These are phyloP conservation scores for Aspergillus cavernicola DNA, from an alignment of 495 filamentous ascomycete species.

Conservation along the genomic window DNA sequence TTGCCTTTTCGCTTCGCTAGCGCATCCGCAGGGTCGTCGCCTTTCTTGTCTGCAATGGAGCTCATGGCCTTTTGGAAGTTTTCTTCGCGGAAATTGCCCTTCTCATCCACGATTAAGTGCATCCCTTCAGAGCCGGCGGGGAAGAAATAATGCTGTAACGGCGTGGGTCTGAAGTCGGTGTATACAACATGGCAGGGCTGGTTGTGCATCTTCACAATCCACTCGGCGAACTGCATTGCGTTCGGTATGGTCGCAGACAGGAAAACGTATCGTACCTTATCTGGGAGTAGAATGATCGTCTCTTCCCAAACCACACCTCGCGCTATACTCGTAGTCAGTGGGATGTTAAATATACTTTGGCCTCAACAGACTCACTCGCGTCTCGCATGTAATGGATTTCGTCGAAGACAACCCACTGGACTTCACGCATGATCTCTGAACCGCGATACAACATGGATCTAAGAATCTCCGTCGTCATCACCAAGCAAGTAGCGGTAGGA, in stretches of 20 bases:
- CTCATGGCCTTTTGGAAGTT: constrained; percentile 97
- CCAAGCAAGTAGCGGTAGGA: constrained; percentile 92
- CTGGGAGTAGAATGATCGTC: constrained; percentile 93
- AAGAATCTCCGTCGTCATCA: constrained; percentile 98
- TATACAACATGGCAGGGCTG: constrained; percentile 99
- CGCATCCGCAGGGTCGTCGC: constrained; percentile 74
- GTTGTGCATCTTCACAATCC: constrained; percentile 94
- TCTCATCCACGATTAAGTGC: constrained; percentile 92
- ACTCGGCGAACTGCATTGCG: constrained; percentile 98
- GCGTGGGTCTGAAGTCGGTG: constrained; percentile 95
- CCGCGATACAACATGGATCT: constrained; percentile 97
- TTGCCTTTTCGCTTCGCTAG: constrained; percentile 75
- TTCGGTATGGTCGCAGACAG: constrained; percentile 98
- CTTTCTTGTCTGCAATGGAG: constrained; percentile 80
- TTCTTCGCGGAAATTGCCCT: constrained; percentile 88
- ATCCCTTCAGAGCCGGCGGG: constrained; percentile 91
- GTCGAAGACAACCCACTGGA: constrained; percentile 95
- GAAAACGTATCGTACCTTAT: constrained; percentile 98
- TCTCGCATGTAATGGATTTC: constrained; percentile 99
- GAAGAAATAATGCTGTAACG: constrained; percentile 96
- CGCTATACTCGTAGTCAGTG: constrained; percentile 33
- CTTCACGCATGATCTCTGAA: constrained; percentile 98
- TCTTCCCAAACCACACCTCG: constrained; percentile 99
- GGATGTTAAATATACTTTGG: not conserved
- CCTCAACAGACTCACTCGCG: constrained; percentile 44